A percentile compares a stretch with the other conserved stretches of the same genome.
These are phyloP conservation scores for Beta lomatogona DNA, from an alignment of 179 eudicot species.

Conservation along the genomic window DNA sequence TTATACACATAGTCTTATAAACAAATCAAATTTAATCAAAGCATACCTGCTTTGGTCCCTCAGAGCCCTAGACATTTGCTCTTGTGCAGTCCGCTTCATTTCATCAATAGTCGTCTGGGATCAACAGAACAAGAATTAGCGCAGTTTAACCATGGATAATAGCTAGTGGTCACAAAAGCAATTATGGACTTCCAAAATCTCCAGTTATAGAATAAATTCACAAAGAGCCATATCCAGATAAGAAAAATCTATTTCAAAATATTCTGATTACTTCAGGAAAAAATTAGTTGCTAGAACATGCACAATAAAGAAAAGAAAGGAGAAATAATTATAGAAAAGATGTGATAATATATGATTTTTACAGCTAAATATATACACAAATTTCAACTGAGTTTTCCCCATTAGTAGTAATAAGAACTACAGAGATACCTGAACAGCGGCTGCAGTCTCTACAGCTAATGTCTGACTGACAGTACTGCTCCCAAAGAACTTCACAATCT, in stretches of 20 bases:
- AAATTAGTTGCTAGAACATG: background rate
- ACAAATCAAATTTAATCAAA: slow-evolving; percentile 8
- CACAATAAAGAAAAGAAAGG: background rate
- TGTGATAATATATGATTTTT: background rate
- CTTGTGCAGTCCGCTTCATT: slow-evolving; percentile 89
- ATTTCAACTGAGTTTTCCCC: background rate
- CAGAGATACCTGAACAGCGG: slow-evolving; percentile 85
- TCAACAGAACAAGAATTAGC: slow-evolving; percentile 17
- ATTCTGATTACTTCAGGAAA: background rate
- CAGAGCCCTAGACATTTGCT: slow-evolving; percentile 81
- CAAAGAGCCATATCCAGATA: background rate
- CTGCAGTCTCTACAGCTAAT: slow-evolving; percentile 93
- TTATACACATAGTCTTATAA: too few relatives aligned
- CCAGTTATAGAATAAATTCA: background rate
- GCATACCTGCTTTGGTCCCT: slow-evolving; percentile 69
- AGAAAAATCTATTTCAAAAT: background rate
- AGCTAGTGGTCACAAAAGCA: background rate
- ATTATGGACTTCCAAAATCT: background rate
- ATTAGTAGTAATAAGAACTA: background rate
- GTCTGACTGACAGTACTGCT: slow-evolving; percentile 81
- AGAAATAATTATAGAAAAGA: background rate
- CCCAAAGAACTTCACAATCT: slow-evolving; percentile 77
- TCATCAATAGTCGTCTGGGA: slow-evolving; percentile 87
- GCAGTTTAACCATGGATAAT: background rate
- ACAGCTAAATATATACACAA: background rate